phyloP scores from a whole-genome alignment of 169 alveolate genomes.

The Plasmodium adleri region DNA sequence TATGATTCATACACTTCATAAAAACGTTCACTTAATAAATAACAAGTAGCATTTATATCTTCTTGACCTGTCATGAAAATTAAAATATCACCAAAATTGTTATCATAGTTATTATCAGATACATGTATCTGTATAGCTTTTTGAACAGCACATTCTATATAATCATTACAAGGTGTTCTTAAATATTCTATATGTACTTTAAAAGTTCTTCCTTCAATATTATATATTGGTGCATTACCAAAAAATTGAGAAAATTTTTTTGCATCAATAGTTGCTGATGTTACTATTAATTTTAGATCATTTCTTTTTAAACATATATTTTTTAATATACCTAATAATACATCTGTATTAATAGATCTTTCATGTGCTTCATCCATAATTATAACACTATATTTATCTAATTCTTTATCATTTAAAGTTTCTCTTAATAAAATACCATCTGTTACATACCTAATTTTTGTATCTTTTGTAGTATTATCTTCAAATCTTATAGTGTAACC shows the following conservation, averaged over 20 bases:
- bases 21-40: constrained; percentile 93
- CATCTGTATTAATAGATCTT: constrained; percentile 99
- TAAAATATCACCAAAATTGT: constrained; percentile 94
- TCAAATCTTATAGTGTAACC: constrained; percentile 99
- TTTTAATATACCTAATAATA: constrained; percentile 98
- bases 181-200: constrained; percentile 97
- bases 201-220: constrained; percentile 99
- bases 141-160: constrained; percentile 99
- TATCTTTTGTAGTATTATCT: constrained; percentile 95
- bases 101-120: constrained; percentile 78
- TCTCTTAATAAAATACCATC: constrained; percentile 99
- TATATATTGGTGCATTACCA: constrained; percentile 98
- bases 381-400: constrained; percentile 96
- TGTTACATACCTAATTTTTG: constrained; percentile 99
- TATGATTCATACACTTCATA: constrained; percentile 81
- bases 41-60: constrained; percentile 99
- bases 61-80: constrained; percentile 99
- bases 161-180: constrained; percentile 96
- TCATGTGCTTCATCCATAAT: constrained; percentile 99
- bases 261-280: constrained; percentile 99
- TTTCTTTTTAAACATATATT: constrained; percentile 95
- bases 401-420: constrained; percentile 97
- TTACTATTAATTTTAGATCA: constrained; percentile 97
- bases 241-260: constrained; percentile 97
- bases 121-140: constrained; percentile 98